Base-by-base conservation (phyloP, 2,329 filamentous ascomycete species). In the Epichloe aotearoae region DNA sequence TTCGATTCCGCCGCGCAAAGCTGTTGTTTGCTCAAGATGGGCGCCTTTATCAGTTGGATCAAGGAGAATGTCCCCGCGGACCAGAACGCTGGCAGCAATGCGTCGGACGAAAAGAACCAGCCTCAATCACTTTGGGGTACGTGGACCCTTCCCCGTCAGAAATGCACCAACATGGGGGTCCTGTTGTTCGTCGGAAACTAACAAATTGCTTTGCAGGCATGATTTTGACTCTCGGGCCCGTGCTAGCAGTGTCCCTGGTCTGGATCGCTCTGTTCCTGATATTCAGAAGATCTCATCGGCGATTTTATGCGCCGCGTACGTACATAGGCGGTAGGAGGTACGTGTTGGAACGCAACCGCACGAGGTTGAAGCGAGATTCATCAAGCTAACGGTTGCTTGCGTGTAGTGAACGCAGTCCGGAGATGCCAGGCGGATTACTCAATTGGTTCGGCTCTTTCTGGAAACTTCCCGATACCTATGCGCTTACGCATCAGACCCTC, bases 401-500 rank as follows among this genome's bases (percentile, higher is more conserved):
- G 26, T 26, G 7, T 55, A 76, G 74, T 56, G 75, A 83, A 58
- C 76, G 79, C 37, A 77, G 75, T 46, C 76, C 76, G 1, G 62
- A 69, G 15, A 70, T 81, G 2, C 75, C 79, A 2, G 69, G 62
- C n/a, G 80, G 80, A 42, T 64, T 77, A 47, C 73, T 83, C 61
- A 73, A 75, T 58, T 86, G 83, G 83, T 66, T 86, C 54, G 66
- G 65, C 40, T 69, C 75, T 10, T 82, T 86, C 66, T 78, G 77
- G 68, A 77, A 76, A 58, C 67, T 81, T 45, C 73, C 76, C 5
- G 90, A 96, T 66, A 82, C 81, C 53, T 93, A 88, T 59, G 77
- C 89, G 26, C 77, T 96, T 40, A 85, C 90, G 58, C 88, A 95
- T 66, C 86, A 89, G 64, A 89, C 88, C 3, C 77, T 97, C 55